Conservation (phyloP, 1,139 yeast genomes). For the Diutina scorzettiae region DNA sequence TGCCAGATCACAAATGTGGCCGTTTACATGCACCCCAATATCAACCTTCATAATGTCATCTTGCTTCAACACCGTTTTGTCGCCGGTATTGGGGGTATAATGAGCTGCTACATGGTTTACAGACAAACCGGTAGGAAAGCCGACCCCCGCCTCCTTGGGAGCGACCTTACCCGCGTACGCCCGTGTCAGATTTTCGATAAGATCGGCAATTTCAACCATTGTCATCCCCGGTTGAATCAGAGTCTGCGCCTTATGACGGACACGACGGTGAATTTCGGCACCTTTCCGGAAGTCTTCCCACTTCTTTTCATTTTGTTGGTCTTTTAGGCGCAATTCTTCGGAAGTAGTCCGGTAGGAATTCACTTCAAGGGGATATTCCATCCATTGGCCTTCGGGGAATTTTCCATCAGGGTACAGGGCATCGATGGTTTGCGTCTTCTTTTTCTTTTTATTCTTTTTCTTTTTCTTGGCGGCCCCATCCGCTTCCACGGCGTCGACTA, state of each 20-base stretch:
- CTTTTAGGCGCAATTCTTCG: slow-evolving; percentile 76
- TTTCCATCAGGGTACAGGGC: slow-evolving; percentile 57
- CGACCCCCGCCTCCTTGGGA: slow-evolving; percentile 70
- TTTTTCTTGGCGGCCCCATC: slow-evolving; percentile 3
- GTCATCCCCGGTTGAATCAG: slow-evolving; percentile 84
- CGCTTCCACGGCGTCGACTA: background rate
- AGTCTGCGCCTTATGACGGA: slow-evolving; percentile 66
- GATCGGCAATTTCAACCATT: slow-evolving; percentile 80
- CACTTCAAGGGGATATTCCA: slow-evolving; percentile 58
- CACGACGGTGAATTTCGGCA: slow-evolving; percentile 91
- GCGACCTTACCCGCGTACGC: slow-evolving; percentile 58
- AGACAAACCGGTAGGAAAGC: slow-evolving; percentile 95
- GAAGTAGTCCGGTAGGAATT: slow-evolving; percentile 70
- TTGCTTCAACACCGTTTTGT: slow-evolving; percentile 62
- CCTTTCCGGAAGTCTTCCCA: slow-evolving; percentile 93
- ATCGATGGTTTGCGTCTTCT: slow-evolving; percentile 25
- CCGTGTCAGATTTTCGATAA: slow-evolving; percentile 78
- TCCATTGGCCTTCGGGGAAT: slow-evolving; percentile 86
- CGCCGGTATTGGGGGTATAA: slow-evolving; percentile 95
- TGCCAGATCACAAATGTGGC: slow-evolving; percentile 92
- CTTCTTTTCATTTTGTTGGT: slow-evolving; percentile 46
- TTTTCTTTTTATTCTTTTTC: slow-evolving; percentile 6
- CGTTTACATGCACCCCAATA: slow-evolving; percentile 93
- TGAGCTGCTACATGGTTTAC: slow-evolving; percentile 95
- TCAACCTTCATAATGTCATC: slow-evolving; percentile 97